Conservation (phyloP, 306 rosid genomes). For the Casuarina equisetifolia region DNA sequence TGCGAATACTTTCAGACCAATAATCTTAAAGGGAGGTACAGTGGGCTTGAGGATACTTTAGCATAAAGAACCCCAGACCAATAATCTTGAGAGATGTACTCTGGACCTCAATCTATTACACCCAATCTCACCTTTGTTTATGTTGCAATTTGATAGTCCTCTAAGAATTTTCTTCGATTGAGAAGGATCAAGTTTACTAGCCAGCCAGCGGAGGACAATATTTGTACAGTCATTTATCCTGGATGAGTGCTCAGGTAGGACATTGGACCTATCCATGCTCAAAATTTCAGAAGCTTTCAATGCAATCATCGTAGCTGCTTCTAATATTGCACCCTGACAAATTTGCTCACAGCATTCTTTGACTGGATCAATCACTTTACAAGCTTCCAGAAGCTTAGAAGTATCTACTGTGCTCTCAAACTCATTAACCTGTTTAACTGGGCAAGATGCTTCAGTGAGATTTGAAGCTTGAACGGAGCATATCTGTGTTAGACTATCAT, state of each 20-base stretch:
- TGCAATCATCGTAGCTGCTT: constrained; percentile 80
- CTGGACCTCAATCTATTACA: background rate
- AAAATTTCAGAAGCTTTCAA: constrained; percentile 62
- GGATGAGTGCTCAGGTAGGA: constrained; percentile 53
- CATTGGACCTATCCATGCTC: constrained; percentile 46
- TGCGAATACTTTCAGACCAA: background rate
- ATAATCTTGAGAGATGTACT: background rate
- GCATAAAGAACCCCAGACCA: background rate
- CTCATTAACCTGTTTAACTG: constrained; percentile 59
- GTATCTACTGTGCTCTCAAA: constrained; percentile 70
- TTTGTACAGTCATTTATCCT: constrained; percentile 67
- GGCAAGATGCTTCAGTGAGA: constrained; percentile 84
- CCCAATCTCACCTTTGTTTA: constrained; percentile 61
- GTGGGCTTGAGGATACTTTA: background rate
- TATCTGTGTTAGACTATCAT: constrained; percentile 48
- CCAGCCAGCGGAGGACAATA: constrained; percentile 85
- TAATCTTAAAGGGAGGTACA: background rate
- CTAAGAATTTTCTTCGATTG: constrained; percentile 79
- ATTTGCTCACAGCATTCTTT: constrained; percentile 78
- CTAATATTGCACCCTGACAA: constrained; percentile 86
- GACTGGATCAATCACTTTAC: constrained; percentile 80
- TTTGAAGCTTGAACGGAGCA: constrained; percentile 67
- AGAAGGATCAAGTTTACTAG: constrained; percentile 77
- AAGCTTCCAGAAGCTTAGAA: constrained; percentile 74
- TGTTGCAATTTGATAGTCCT: constrained; percentile 84